Base-by-base conservation (phyloP, 2,329 filamentous ascomycete species). In the Anisogramma anomala region DNA sequence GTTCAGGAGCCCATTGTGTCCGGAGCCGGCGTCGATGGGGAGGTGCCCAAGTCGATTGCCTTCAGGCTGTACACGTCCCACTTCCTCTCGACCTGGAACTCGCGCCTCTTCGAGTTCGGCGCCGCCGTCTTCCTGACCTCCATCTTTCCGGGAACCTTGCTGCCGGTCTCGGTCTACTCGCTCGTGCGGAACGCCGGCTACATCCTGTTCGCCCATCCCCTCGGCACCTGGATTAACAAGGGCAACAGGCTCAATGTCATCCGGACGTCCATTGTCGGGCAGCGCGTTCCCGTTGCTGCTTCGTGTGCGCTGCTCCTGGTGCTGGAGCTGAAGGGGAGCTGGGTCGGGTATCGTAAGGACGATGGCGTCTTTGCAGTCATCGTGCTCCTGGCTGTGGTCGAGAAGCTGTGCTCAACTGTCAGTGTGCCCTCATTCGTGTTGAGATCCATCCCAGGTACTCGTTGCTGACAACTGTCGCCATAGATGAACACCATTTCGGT, bases 121-220 rank as follows among this genome's bases (percentile, higher is more conserved):
- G 69, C 72, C 5, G 71, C 79, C 4, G 60, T 79, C 5, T 79
- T 71, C 54, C 61, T 79, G 8, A 72, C 73, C 0, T 57, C 64
- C 1, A 66, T 74, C 33, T 79, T 66, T 49, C 71, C 71, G 0
- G 59, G 65, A 1, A 83, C 79, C 0, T 61, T 86, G 17, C 64
- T 82, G 17, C 79, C 75, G 26, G 68, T 79, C 42, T 84, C 80
- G 0, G 60, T 79, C n/a, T 86, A 85, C 52, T 81, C 81, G 0
- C 59, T 85, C 6, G 62, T 69, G 4, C 71, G 82, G 17, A 68
- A 72, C 5, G 58, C 66, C 0, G 64, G 74, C 0, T 77, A 77
- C 0, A 69, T 80, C 3, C 20, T 76, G 0, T 60, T 83, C 6
- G 71, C 78, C 0, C 71, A 74, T 10, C 62, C 63, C 33, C 56